Conservation (phyloP, 2,329 filamentous ascomycete species). For the Penicillium sp. region DNA sequence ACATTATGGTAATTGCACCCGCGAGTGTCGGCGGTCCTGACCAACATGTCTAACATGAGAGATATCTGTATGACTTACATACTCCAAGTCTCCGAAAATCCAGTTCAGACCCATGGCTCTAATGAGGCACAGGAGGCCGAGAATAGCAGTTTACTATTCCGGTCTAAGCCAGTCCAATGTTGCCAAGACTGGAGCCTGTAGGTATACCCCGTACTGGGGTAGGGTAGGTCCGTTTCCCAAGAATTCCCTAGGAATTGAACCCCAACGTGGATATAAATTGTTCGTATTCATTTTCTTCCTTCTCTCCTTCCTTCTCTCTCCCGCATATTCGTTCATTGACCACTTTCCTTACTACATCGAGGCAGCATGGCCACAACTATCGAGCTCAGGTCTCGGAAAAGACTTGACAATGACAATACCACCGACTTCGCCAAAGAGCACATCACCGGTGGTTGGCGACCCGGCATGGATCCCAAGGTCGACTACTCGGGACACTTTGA, state of each 20-base stretch:
- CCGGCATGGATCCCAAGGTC: conserved; percentile 26
- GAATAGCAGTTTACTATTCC: not conserved
- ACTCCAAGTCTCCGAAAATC: no score
- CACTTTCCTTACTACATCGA: not conserved
- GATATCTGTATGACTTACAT: no score
- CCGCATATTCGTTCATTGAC: not conserved
- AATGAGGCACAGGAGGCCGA: not conserved
- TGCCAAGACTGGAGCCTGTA: not conserved
- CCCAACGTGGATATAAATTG: not conserved
- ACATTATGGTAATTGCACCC: no score
- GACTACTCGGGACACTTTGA: conserved; percentile 53
- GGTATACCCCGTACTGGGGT: not conserved
- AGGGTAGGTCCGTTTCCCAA: not conserved
- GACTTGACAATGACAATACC: not conserved
- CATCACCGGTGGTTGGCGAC: conserved; percentile 19
- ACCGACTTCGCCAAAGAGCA: conserved; percentile 19
- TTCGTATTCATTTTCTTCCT: not conserved
- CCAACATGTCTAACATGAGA: no score
- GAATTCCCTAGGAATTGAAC: not conserved
- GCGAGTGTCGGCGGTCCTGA: no score
- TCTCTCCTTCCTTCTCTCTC: not conserved
- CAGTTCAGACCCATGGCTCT: no score
- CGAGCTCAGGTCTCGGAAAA: conserved; percentile 3
- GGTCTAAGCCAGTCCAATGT: not conserved
- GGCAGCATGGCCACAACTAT: conserved; percentile 5